Conservation (phyloP, 768 basidiomycete species). For the Boletus rubroflammeus region DNA sequence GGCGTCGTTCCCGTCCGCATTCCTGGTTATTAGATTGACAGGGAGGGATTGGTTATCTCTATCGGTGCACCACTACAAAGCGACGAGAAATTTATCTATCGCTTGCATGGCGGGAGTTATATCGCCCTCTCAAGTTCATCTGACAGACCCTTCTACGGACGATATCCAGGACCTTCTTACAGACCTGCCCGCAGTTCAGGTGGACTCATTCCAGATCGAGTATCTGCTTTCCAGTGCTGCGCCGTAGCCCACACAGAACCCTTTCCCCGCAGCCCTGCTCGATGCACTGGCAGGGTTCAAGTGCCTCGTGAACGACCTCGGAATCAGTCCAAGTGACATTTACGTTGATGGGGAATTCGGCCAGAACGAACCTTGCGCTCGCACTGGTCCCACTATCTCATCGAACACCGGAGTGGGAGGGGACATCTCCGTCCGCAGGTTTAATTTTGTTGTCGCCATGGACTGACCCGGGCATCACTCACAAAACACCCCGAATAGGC, state of each 20-base stretch:
- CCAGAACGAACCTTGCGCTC: constrained; percentile 64
- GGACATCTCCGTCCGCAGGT: constrained; percentile 10
- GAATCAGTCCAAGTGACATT: constrained; percentile 56
- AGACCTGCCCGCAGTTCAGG: constrained; percentile 38
- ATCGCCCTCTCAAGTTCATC: constrained; percentile 14
- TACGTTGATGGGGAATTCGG: constrained; percentile 67
- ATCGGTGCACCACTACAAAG: constrained; percentile 16
- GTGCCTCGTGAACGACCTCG: constrained; percentile 54
- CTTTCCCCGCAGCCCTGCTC: constrained; percentile 68
- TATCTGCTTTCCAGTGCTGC: constrained; percentile 54
- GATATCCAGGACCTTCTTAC: constrained; percentile 42
- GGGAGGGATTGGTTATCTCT: constrained; percentile 5
- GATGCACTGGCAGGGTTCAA: constrained; percentile 64
- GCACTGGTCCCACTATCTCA: constrained; percentile 56
- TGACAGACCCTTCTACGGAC: constrained; percentile 35
- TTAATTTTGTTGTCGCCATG: constrained; percentile 21
- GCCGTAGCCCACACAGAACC: constrained; percentile 41
- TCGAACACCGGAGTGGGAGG: constrained; percentile 37
- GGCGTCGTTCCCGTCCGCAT: constrained; percentile 19
- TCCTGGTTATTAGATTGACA: constrained; percentile 25
- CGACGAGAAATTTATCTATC: constrained; percentile 34
- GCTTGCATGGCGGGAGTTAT: constrained; percentile 29
- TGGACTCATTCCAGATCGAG: constrained; percentile 56
- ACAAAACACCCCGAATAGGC: constrained; percentile 14
- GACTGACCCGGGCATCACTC: constrained; percentile 8